These are phyloP conservation scores for Chrysoporthe cubensis DNA, from an alignment of 2,329 filamentous ascomycete genomes.

Conservation along the genomic window DNA sequence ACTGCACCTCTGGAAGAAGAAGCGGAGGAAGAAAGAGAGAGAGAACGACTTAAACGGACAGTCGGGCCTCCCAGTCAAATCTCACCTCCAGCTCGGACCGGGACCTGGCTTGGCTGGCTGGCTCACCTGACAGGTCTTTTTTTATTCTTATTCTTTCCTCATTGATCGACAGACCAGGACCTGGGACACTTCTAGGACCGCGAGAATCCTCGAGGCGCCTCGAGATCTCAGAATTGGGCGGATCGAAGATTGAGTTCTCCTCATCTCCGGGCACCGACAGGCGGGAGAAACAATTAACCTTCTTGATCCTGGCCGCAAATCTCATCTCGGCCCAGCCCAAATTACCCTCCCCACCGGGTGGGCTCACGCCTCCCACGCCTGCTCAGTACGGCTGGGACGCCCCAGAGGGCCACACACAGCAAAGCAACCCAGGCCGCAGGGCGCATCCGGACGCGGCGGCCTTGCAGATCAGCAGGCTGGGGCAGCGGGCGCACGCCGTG, in stretches of 20 bases:
- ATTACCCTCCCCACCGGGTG: not conserved
- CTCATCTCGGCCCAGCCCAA: slow-evolving; percentile 6
- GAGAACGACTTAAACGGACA: not conserved
- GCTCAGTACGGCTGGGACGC: not conserved
- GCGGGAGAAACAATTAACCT: slow-evolving; percentile 10
- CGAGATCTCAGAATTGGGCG: not conserved
- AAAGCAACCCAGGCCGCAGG: no score
- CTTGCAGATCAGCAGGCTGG: no score
- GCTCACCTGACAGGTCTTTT: not conserved
- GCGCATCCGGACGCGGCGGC: no score
- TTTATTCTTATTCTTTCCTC: not conserved
- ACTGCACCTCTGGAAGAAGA: not conserved
- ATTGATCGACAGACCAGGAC: not conserved
- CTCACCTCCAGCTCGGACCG: no score
- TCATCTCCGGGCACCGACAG: slow-evolving; percentile 3
- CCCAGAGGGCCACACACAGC: no score
- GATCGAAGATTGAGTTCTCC: slow-evolving; percentile 2
- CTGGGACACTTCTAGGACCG: not conserved
- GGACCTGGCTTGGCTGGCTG: not conserved
- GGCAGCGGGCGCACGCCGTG: not conserved
- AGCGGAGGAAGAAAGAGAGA: not conserved
- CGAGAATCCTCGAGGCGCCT: no score
- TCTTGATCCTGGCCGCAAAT: slow-evolving; percentile 10
- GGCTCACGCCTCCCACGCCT: not conserved
- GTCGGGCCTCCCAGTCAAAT: no score